Conservation (phyloP, 495 filamentous ascomycete genomes). For the Penicillium alfredii region DNA sequence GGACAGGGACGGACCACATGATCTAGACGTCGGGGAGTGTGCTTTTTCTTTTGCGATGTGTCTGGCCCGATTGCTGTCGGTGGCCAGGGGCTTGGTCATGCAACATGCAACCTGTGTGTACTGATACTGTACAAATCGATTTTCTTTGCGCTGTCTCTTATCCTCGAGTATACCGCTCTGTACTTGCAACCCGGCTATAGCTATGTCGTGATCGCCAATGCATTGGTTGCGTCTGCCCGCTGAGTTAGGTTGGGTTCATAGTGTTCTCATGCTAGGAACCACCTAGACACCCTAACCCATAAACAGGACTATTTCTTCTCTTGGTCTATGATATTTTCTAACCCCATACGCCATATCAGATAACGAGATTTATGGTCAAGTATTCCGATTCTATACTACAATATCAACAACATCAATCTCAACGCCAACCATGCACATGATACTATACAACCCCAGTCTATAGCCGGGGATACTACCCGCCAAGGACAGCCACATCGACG, state of each 20-base stretch:
- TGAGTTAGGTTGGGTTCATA: too few species aligned
- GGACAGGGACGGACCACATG: slow-evolving; percentile 22
- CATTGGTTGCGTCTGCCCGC: too few species aligned
- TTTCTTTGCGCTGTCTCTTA: slow-evolving; percentile 24
- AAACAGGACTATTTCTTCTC: too few species aligned
- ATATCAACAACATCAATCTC: not conserved
- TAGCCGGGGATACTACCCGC: too few species aligned
- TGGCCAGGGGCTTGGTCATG: slow-evolving; percentile 16
- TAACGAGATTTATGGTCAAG: too few species aligned
- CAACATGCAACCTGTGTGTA: slow-evolving; percentile 37
- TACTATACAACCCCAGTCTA: too few species aligned
- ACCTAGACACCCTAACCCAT: too few species aligned
- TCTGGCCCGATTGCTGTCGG: slow-evolving; percentile 15
- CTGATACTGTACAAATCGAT: slow-evolving; percentile 50
- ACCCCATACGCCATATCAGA: too few species aligned
- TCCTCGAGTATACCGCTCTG: too few species aligned
- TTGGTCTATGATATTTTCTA: too few species aligned
- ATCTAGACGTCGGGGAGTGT: slow-evolving; percentile 26
- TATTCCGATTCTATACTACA: not conserved
- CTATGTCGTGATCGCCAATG: slow-evolving; percentile 2
- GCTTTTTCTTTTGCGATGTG: slow-evolving; percentile 20
- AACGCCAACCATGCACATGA: too few species aligned
- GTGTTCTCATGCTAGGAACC: too few species aligned
- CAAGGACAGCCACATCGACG: slow-evolving; percentile 64
- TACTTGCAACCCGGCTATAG: slow-evolving; percentile 11